Percentiles rank a stretch among this genome's conserved stretches.
Conservation (phyloP, 768 basidiomycete species). For the Tubosaeta sp. region DNA sequence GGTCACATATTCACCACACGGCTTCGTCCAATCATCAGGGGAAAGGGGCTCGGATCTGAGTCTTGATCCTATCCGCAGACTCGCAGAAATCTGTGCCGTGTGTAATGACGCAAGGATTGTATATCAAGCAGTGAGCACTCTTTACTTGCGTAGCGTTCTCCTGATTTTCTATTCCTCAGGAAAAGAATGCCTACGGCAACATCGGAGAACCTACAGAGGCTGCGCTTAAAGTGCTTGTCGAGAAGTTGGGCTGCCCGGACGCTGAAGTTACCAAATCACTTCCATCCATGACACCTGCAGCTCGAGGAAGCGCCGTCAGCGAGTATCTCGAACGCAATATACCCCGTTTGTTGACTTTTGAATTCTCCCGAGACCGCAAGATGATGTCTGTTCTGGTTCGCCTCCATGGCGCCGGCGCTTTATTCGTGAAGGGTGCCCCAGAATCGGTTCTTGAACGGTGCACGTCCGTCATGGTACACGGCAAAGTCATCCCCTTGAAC, state of each 20-base stretch:
- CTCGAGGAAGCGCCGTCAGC: slow-evolving; percentile 81
- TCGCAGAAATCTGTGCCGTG: slow-evolving; percentile 88
- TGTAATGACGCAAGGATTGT: slow-evolving; percentile 94
- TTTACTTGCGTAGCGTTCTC: not conserved
- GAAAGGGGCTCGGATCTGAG: slow-evolving; percentile 60
- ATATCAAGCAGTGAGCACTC: slow-evolving; percentile 61
- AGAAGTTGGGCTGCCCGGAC: slow-evolving; percentile 84
- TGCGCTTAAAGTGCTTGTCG: slow-evolving; percentile 88
- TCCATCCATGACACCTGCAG: slow-evolving; percentile 46
- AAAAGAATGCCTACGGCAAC: slow-evolving; percentile 72
- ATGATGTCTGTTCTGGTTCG: slow-evolving; percentile 97
- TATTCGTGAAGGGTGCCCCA: slow-evolving; percentile 95
- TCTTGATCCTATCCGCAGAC: slow-evolving; percentile 70
- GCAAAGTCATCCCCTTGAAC: slow-evolving; percentile 62
- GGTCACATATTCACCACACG: slow-evolving; percentile 85
- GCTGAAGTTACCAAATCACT: slow-evolving; percentile 54
- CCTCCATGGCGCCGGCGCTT: slow-evolving; percentile 61
- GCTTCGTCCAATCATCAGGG: slow-evolving; percentile 63
- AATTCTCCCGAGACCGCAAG: slow-evolving; percentile 97
- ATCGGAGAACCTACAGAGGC: slow-evolving; percentile 98
- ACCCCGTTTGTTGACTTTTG: slow-evolving; percentile 86
- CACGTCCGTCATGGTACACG: slow-evolving; percentile 64
- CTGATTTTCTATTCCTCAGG: slow-evolving; percentile 41
- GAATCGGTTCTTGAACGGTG: slow-evolving; percentile 93
- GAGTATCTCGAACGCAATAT: slow-evolving; percentile 73